Evolutionary conservation across 108 stramenopile species (phyloP).

Genomic region (Pseudonitzschia delicatissima): DNA sequence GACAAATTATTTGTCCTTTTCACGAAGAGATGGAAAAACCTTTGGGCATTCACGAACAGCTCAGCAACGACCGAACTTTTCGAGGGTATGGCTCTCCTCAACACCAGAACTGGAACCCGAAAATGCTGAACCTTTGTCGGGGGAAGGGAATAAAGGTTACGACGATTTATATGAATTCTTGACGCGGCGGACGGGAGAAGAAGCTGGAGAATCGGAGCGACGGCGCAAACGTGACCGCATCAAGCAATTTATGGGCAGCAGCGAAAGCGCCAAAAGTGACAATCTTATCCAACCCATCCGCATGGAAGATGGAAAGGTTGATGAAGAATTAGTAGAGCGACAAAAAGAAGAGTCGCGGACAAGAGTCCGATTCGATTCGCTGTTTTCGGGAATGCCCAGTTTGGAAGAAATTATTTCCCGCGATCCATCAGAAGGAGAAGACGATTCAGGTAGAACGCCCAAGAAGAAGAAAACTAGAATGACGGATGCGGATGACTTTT

Average conservation of each 20-base stretch:
- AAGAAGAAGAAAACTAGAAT: conserved; percentile 8
- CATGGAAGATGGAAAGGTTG: conserved; percentile 23
- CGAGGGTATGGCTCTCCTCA: not conserved
- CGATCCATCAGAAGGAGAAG: not conserved
- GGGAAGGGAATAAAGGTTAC: not conserved
- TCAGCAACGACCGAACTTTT: not conserved
- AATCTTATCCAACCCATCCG: conserved; percentile 23
- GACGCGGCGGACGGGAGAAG: conserved; percentile 16
- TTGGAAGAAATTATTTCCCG: conserved; percentile 39
- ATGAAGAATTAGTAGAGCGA: conserved; percentile 1
- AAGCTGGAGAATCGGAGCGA: conserved; percentile 24
- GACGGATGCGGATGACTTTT: conserved; percentile 13
- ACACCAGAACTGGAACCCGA: not conserved
- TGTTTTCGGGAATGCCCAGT: conserved; percentile 44
- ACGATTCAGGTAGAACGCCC: not conserved
- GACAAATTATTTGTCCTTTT: not conserved
- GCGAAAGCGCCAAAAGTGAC: not conserved
- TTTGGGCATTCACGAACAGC: not conserved
- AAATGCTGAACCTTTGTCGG: not conserved
- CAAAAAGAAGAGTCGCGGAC: conserved; percentile 13
- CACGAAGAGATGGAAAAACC: not conserved
- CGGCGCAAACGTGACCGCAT: conserved; percentile 33
- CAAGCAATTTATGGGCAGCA: conserved; percentile 16
- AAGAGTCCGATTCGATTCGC: conserved; percentile 26
- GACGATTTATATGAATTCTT: conserved; percentile 32